Evolutionary conservation across 495 filamentous ascomycete genomes (phyloP), one percentile per base, ranked within the genome.

Genomic region (Annulohypoxylon bovei): DNA sequence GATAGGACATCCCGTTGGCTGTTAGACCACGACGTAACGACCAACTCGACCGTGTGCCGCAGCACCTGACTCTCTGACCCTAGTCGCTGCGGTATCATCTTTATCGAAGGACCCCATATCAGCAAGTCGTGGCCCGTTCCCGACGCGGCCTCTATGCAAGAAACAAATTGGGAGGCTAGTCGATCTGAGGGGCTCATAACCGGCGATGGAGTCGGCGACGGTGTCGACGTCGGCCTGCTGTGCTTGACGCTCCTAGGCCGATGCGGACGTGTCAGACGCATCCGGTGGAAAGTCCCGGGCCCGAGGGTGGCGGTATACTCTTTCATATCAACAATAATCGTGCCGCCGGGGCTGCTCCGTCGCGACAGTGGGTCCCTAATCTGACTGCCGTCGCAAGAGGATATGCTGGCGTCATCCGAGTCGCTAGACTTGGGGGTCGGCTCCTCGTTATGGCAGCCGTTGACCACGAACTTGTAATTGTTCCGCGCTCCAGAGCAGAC

Each of bases 381-480:
- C 33, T 50, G 57, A 39, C 35, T 16, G 22, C 63, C 20, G 22
- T 55, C 49, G 28, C 64, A 32, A n/a, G 58, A 63, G n/a, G 32
- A 18, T 60, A 44, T 18, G 60, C 65, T 65, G 11, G 25, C 52
- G 37, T 55, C 55, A 39, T 54, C 58, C 39, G 46, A 61, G 22
- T 68, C 53, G 14, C 62, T 46, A 4, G 72, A 40, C 27, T 53
- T 35, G 16, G 53, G 53, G 2, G 59, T 53, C 35, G 40, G 54
- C 32, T 55, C 35, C 57, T 73, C 72, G 42, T 73, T 73, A 8
- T 75, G 75, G 44, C 72, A 72, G 2, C 72, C 75, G 27, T 75
- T 75, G 2, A 75, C 72, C 1, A 76, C 68, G 32, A 82, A 81
- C 37, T 77, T 77, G 44, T 75, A 77, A 9, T 63, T 73, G 7